Percentiles rank a stretch among this genome's conserved stretches.
These are phyloP conservation scores for Neurospora sp. DNA, from an alignment of 495 filamentous ascomycete genomes.

Conservation along the genomic window DNA sequence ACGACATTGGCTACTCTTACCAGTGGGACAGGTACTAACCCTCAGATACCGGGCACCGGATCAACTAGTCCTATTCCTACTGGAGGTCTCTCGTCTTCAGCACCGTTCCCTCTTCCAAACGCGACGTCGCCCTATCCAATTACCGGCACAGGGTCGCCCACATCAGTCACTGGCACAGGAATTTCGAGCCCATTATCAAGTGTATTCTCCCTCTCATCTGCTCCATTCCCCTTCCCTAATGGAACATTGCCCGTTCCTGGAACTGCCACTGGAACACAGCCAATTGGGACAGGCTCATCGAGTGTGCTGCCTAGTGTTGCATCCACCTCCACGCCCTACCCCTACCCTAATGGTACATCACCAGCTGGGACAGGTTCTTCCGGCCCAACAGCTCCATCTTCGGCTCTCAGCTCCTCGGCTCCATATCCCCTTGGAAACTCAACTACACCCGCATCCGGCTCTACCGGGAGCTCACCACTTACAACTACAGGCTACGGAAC, in stretches of 20 bases:
- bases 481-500: not conserved
- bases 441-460: not conserved
- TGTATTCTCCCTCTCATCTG: not conserved
- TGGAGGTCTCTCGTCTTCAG: constrained; percentile 6
- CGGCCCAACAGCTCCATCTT: not conserved
- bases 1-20: not conserved
- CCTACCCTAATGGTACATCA: not conserved
- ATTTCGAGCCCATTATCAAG: not conserved
- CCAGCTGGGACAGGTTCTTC: not conserved
- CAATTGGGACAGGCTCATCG: not conserved
- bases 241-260: not conserved
- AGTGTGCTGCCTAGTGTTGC: not conserved
- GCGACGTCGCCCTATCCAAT: constrained; percentile 6
- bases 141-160: not conserved
- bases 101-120: constrained; percentile 23
- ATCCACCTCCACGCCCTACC: not conserved
- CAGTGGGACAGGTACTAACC: not conserved
- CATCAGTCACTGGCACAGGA: not conserved
- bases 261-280: not conserved
- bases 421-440: constrained; percentile 6
- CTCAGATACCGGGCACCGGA: not conserved
- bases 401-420: not conserved
- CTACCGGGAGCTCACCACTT: not conserved
- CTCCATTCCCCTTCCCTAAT: constrained; percentile 1
- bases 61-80: constrained; percentile 1